Conservation (phyloP, 176 grass and related monocot species). For the Guadua angustifolia region DNA sequence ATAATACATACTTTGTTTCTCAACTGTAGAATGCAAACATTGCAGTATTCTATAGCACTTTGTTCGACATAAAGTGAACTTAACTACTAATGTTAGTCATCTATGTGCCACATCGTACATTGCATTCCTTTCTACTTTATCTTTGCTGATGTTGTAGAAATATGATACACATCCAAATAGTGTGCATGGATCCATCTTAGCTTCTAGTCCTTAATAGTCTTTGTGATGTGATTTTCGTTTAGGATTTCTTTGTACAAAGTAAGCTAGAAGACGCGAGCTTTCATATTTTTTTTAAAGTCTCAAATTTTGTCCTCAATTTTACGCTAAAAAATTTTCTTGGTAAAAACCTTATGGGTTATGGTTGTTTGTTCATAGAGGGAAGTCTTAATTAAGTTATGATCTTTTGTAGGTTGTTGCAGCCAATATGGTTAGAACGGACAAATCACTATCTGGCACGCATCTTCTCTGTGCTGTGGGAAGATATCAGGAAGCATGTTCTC, state of each 20-base stretch:
- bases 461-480: constrained; percentile 98
- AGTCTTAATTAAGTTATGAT: constrained; percentile 36
- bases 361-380: constrained; percentile 32
- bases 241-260: constrained; percentile 18
- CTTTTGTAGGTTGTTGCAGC: constrained; percentile 89
- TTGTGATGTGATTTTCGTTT: constrained; percentile 5
- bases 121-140: too few species aligned
- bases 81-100: too few species aligned
- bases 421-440: constrained; percentile 99
- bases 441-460: constrained; percentile 90
- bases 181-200: constrained; percentile 13
- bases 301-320: background rate
- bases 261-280: constrained; percentile 9
- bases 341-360: constrained; percentile 2
- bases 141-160: too few species aligned
- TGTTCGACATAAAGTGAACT: too few species aligned
- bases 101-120: too few species aligned
- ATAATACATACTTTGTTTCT: too few species aligned
- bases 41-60: too few species aligned
- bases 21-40: too few species aligned
- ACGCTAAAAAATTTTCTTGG: background rate
- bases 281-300: constrained; percentile 10
- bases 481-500: constrained; percentile 98
- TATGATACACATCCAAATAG: too few species aligned
- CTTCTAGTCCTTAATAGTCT: background rate